phyloP scores from a whole-genome alignment of 2,329 filamentous ascomycete species.

The Colletotrichum lentis region DNA sequence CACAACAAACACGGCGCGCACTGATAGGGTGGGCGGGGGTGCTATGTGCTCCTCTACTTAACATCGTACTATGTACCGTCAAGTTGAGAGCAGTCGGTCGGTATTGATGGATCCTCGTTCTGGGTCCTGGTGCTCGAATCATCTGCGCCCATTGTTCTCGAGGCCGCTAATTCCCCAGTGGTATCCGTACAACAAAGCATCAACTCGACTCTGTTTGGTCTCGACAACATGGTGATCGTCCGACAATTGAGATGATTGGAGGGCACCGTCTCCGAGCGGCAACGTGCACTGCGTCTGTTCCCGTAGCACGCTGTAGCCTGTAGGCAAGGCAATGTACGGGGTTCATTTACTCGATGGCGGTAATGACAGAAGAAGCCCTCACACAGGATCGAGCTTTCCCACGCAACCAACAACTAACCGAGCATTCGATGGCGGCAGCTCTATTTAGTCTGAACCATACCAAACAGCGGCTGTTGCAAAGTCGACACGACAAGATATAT shows the following conservation, averaged over 20 bases:
- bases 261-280: slow-evolving; percentile 1
- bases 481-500: neutral
- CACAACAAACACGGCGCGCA: slow-evolving; percentile 30
- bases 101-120: neutral
- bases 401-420: neutral
- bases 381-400: neutral
- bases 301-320: too few relatives aligned
- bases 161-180: slow-evolving; percentile 12
- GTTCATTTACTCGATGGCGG: too few relatives aligned
- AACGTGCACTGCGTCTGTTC: slow-evolving; percentile 23
- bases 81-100: neutral
- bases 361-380: slow-evolving; percentile 7
- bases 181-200: too few relatives aligned
- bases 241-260: slow-evolving; percentile 29
- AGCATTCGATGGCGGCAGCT: too few relatives aligned
- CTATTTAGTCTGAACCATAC: neutral
- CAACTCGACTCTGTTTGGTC: slow-evolving; percentile 26
- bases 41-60: neutral
- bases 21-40: slow-evolving; percentile 12
- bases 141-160: slow-evolving; percentile 16
- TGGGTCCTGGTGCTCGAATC: slow-evolving; percentile 17
- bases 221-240: slow-evolving; percentile 22
- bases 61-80: neutral
- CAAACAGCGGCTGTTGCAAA: slow-evolving; percentile 4
- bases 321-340: too few relatives aligned